These are phyloP conservation scores for Leptosphaerulina australis DNA, from an alignment of 2,329 filamentous ascomycete genomes.

Conservation along the genomic window DNA sequence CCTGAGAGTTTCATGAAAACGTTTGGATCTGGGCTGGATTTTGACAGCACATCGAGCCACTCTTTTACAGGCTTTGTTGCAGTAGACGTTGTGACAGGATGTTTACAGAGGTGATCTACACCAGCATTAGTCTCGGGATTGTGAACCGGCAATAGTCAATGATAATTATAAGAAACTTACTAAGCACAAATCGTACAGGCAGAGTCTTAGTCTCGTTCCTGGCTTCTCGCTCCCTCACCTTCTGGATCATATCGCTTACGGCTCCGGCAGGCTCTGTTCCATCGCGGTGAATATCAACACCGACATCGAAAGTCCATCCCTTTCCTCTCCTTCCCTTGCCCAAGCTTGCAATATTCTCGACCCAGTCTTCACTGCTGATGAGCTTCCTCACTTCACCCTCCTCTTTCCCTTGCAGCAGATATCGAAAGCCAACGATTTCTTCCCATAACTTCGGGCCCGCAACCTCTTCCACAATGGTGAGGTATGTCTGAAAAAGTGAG, in stretches of 20 bases:
- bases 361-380: constrained; percentile 43
- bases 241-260: constrained; percentile 45
- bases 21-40: constrained; percentile 66
- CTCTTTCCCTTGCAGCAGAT: constrained; percentile 70
- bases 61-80: constrained; percentile 59
- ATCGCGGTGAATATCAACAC: constrained; percentile 78
- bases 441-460: constrained; percentile 68
- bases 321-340: constrained; percentile 64
- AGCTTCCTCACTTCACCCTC: constrained; percentile 44
- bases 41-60: constrained; percentile 73
- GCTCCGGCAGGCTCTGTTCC: constrained; percentile 65
- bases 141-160: neutral
- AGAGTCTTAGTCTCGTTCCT: constrained; percentile 63
- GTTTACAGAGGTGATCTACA: constrained; percentile 88
- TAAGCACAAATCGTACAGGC: constrained; percentile 68
- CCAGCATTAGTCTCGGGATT: neutral
- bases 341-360: constrained; percentile 63
- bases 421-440: constrained; percentile 79
- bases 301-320: constrained; percentile 78
- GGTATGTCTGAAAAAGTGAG: constrained; percentile 67
- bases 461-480: constrained; percentile 63
- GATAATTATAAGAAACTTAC: constrained; percentile 54
- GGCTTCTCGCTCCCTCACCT: constrained; percentile 55
- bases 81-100: constrained; percentile 67
- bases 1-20: constrained; percentile 95